Evolutionary conservation across 2,329 filamentous ascomycete genomes (phyloP).

Genomic region (Furcasterigmium furcatum): DNA sequence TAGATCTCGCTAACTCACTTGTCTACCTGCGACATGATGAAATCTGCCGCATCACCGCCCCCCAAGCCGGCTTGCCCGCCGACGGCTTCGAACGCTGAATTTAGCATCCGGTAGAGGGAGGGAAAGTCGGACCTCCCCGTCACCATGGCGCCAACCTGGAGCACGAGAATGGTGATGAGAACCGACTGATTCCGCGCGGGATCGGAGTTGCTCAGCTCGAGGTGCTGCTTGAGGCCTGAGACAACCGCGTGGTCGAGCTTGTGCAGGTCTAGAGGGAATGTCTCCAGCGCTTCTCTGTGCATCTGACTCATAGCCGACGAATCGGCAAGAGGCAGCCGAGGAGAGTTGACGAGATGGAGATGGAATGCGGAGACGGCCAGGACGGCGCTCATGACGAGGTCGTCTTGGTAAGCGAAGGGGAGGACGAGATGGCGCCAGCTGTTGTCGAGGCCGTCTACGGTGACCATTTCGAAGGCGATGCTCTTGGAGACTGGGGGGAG

Average conservation of each 20-base stretch:
- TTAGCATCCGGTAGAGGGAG: conserved; percentile 17
- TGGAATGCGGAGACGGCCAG: conserved; percentile 2
- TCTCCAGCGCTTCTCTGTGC: conserved; percentile 3
- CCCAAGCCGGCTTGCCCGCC: conserved; percentile 16
- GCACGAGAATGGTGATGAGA: conserved; percentile 15
- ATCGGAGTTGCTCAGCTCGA: background rate
- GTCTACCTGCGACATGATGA: conserved; percentile 19
- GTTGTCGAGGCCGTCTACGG: conserved; percentile 16
- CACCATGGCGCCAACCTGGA: conserved; percentile 19
- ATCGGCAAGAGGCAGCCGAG: background rate
- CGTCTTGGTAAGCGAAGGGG: conserved; percentile 12
- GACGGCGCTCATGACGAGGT: conserved; percentile 9
- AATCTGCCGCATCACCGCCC: conserved; percentile 11
- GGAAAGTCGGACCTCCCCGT: conserved; percentile 22
- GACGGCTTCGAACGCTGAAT: conserved; percentile 19
- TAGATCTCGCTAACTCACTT: conserved; percentile 18
- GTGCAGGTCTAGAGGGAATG: conserved; percentile 2
- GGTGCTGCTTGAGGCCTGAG: background rate
- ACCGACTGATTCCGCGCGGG: background rate
- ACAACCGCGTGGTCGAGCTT: background rate
- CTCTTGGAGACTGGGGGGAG: conserved; percentile 11
- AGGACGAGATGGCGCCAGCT: conserved; percentile 16
- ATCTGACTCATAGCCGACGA: conserved; percentile 6
- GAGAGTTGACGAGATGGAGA: background rate
- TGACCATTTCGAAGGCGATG: conserved; percentile 17